phyloP scores from a whole-genome alignment of 139 green algal species.

The Eudorina sp. region DNA sequence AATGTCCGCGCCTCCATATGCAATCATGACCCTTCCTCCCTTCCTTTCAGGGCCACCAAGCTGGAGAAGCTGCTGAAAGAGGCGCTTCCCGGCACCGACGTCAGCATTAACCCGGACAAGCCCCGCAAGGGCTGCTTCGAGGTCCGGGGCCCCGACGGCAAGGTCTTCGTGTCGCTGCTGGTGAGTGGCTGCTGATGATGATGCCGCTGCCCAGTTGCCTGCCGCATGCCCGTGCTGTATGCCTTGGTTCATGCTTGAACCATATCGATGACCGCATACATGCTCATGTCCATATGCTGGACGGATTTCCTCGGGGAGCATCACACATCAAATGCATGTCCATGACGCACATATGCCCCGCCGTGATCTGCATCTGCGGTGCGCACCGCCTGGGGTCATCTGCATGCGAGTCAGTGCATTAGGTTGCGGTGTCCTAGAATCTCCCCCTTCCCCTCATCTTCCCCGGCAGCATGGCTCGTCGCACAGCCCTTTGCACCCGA shows the following conservation, averaged over 20 bases:
- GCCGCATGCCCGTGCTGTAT: not conserved
- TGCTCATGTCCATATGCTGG: too few relatives aligned
- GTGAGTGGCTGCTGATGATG: not conserved
- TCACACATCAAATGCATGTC: too few relatives aligned
- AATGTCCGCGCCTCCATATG: too few relatives aligned
- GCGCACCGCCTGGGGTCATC: not conserved
- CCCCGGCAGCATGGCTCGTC: too few relatives aligned
- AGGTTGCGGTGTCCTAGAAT: not conserved
- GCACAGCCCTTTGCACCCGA: too few relatives aligned
- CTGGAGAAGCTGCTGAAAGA: conserved; percentile 59
- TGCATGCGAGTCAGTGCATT: not conserved
- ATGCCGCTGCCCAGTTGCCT: not conserved
- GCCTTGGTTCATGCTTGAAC: too few relatives aligned
- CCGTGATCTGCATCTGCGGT: too few relatives aligned
- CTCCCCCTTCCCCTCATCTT: too few relatives aligned
- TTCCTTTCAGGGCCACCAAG: conserved; percentile 56
- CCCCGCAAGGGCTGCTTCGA: conserved; percentile 66
- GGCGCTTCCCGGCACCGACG: not conserved
- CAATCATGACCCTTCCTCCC: too few relatives aligned
- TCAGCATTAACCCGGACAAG: conserved; percentile 63
- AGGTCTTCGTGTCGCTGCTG: conserved; percentile 56
- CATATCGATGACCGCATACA: not conserved
- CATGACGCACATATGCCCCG: too few relatives aligned
- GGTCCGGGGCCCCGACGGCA: conserved; percentile 50
- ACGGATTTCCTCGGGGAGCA: too few relatives aligned